Evolutionary conservation across 768 basidiomycete genomes (phyloP).

Genomic region (Auricularia cornea): DNA sequence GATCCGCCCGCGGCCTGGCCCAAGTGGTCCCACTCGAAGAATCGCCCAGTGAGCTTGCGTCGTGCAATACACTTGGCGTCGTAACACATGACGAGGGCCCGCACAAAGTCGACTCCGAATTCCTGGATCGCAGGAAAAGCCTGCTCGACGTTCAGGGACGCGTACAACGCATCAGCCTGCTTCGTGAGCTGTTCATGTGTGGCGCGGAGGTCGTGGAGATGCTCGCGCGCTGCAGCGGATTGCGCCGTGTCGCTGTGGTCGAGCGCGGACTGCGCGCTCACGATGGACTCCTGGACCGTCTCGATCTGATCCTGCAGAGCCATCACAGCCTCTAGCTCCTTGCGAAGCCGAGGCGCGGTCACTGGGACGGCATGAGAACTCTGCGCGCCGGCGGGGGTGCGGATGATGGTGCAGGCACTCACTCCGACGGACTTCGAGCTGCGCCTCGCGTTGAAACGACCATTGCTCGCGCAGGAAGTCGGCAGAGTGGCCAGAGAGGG

Average conservation of each 20-base stretch:
- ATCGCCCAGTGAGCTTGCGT: constrained; percentile 24
- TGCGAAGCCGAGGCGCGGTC: constrained; percentile 18
- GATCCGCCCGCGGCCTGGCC: constrained; percentile 25
- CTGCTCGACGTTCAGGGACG: constrained; percentile 26
- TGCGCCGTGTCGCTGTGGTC: too few relatives aligned
- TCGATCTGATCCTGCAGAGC: constrained; percentile 23
- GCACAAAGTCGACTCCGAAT: constrained; percentile 22
- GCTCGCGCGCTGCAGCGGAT: background rate
- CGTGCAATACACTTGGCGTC: constrained; percentile 35
- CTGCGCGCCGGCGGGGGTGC: background rate
- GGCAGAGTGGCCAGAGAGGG: constrained; percentile 10
- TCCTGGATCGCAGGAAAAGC: constrained; percentile 26
- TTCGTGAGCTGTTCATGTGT: constrained; percentile 15
- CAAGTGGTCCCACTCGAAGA: constrained; percentile 32
- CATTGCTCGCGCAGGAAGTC: constrained; percentile 23
- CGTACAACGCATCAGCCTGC: constrained; percentile 25
- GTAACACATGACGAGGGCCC: constrained; percentile 24
- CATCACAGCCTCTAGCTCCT: constrained; percentile 25
- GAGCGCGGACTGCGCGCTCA: too few relatives aligned
- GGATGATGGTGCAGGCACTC: constrained; percentile 11
- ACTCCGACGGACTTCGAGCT: constrained; percentile 23
- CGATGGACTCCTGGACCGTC: constrained; percentile 12
- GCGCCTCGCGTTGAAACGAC: constrained; percentile 23
- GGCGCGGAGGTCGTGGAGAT: constrained; percentile 14
- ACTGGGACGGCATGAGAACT: background rate